Evolutionary conservation across 441 rosid genomes (phyloP), one percentile per base, ranked within the genome.

Genomic region (Iberis amara): DNA sequence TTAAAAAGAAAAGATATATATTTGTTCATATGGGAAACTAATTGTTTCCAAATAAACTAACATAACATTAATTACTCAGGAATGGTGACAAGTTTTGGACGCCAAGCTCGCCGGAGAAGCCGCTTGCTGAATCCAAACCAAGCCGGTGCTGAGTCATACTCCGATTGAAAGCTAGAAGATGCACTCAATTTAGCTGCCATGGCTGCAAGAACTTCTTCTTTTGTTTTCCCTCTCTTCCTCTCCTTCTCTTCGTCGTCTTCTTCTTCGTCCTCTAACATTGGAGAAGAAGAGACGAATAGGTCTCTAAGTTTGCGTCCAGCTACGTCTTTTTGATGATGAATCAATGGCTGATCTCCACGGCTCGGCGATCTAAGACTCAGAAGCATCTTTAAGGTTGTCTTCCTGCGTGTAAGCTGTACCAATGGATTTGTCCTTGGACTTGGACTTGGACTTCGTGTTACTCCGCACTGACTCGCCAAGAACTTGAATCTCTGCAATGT

Each of bases 391-490:
- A 82, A 68, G 9, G 87, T 73, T 38, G 85, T 76, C 64, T 84
- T 84, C 57, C 72, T 77, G 4, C 78, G 79, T 0, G 76, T 73
- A 73, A 89, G 68, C 2, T 80, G 80, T 26, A 86, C 77, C 21
- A 79, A 11, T 0, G 92, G 81, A 60, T 90, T 89, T 26, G 95
- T 79, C 42, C 80, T 68, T 0, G 87, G 94, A 47, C 80, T 68
- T 13, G 86, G 89, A 46, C 80, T 68, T 38, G 95, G 86, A 58
- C 94, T 89, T 54, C 57, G 79, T 5, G 71, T 64, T 4, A 89
- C 81, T 31, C 94, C 90, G 23, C 86, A 85, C 76, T 83, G 92
- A 5, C 88, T 74, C n/a, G 95, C 85, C 7, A 85, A 71, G 13
- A 76, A 75, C 86, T 81, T 85, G 79, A 83, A 81, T 46, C 78